Base-by-base conservation (phyloP, 306 rosid species). In the Vigna unguiculata region DNA sequence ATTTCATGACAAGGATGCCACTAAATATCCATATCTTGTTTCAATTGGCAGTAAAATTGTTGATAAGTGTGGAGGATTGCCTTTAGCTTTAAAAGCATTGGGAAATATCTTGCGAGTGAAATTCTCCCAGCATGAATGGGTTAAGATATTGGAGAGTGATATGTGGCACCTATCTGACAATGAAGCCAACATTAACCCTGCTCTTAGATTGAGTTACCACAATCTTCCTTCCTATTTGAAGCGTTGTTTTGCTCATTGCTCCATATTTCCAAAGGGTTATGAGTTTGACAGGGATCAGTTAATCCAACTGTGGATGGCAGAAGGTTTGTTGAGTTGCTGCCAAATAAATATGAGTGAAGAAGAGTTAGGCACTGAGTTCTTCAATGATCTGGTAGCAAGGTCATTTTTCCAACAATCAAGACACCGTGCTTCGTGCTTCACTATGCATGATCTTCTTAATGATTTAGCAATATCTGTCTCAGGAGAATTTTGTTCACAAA, bases 391-490 rank as follows among this genome's bases (percentile, higher is more conserved):
- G 1, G 72, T 76, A 46, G 79, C 83, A 4, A 84, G 88, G 67
- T 88, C 90, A 11, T 82, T 88, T 63, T 78, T 78, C 10, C 86
- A 84, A 45, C 77, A 63, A 34, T 38, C 78, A 45, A 13, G 14
- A 19, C 41, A 12, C 45, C 69, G 6, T n/a, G 19, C 11, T 16
- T 59, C 55, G 1, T 21, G 6, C 30, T 62, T 65, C 21, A 43
- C 20, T 6, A 83, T 88, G 88, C 90, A 88, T 51, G 85, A 82
- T 76, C 85, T 86, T 70, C 68, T 88, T 30, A 83, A 67, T 74
- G 90, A 88, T 32, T 63, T 88, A 36, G 80, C 87, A 1, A 78
- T 53, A 25, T 79, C 63, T 38, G 88, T 82, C 15, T 63, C 88
- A 5, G 80, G 84, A 20, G 75, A 68, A 5, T 51, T 75, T 52